Evolutionary conservation across 352 stramenopile genomes (phyloP), one percentile per base, ranked within the genome.

Genomic region (Phytophthora pluvialis): DNA sequence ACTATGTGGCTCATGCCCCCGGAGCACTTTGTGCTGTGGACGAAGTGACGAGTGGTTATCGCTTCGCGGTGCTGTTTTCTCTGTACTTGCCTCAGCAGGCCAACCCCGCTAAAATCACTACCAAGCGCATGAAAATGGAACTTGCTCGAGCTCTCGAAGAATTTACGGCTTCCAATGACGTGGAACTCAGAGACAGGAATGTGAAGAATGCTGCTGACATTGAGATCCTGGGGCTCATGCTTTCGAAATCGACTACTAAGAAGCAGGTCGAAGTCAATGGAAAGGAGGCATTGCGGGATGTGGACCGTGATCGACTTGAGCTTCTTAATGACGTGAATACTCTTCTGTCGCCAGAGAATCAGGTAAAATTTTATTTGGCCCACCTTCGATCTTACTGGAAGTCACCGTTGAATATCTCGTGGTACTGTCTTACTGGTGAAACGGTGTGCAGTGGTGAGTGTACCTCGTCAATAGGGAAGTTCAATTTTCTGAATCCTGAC

Each of bases 321-420:
- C 16, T 44, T 1, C 10, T 67, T 10, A 49, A 5, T 4, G 33
- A 48, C 21, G 26, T 35, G 5, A 60, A 67, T 33, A 26, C 10
- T 21, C 21, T 67, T 32, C 44, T 67, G n/a, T 29, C 49, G 1
- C 26, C 29, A 0, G 50, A 28, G 15, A 45, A 56, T 5, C 59
- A 67, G 13, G 11, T 67, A 4, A 60, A 49, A 12, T 56, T 61
- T 6, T 67, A 61, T 39, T 36, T 60, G 9, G 60, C 35, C 45
- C 11, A 33, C 2, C 16, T 56, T 11, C 33, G 28, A 4, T 35
- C 18, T 31, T n/a, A n/a, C 21, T 12, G 16, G 5, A 25, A 28
- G 10, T 33, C 44, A 12, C 38, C 25, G 9, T 25, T 38, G 32
- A 43, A 61, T 16, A 15, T 56, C 10, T 44, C 18, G 3, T 67